Base-by-base conservation (phyloP, 2,329 filamentous ascomycete genomes). In the Pezicula neosporulosa region DNA sequence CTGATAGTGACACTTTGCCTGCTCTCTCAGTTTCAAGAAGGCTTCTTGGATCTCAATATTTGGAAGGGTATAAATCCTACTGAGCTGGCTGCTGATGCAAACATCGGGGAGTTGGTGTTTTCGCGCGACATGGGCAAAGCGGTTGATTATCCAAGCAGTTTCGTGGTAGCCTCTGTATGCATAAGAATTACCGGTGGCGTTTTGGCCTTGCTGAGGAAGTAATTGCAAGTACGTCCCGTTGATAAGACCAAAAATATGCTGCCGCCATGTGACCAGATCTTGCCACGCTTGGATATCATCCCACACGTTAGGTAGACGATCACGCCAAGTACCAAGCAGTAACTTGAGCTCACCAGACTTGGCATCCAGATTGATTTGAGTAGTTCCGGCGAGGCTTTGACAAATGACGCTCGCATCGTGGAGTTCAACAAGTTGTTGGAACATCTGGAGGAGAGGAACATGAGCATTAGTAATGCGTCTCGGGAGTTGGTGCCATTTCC, bases 21-120 rank as follows among this genome's bases (percentile, higher is more conserved):
- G 94, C 71, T 99, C 95, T n/a, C 95, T 81, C 48, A 99, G 73
- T 73, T 99, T 99, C 55, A 99, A 74, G 78, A 99, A 99, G 0
- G 94, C 94, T 69, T 99, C 94, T 66, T 99, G 95, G 44, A 99
- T 99, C 73, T 99, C 94, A 42, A 99, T 99, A 66, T 99, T 99
- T 1, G 94, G 94, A 6, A 99, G 79, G 0, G 94, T 99, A 69
- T 99, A 99, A 66, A 99, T 99, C 56, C 93, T 89, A 66, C 93
- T 96, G 18, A 99, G 81, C 66, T 99, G 94, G 58, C 83, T 93
- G 58, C 83, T 93, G 71, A 99, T 97, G 74, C 95, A 99, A 28
- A 99, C 94, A 57, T 99, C 94, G 0, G 92, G 90, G 61, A 99
- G 83, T 61, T 89, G 93, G 70, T 99, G 94, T 75, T 99, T 99